Base-by-base conservation (phyloP, 208 protist genomes). In the Acanthamoeba divionensis region DNA sequence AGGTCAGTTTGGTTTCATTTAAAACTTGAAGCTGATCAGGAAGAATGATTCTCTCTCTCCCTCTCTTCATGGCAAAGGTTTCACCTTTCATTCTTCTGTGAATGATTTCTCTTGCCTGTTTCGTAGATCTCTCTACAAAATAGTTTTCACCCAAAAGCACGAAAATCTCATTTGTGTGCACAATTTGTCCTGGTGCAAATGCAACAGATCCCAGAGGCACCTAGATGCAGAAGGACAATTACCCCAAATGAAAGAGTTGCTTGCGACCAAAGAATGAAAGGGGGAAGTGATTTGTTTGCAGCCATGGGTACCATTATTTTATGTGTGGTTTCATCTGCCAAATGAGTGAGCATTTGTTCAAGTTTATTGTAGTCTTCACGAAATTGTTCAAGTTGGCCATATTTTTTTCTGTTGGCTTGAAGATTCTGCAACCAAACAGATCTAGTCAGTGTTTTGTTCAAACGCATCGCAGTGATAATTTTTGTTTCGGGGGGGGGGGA, bases 111-210 rank as follows among this genome's bases (percentile, higher is more conserved):
- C 63, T 13, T 0, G 92, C 82, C 67, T 93, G 90, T 33, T 73
- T n/a, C 41, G 90, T 89, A 13, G 92, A 92, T 21, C 83, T 60
- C 69, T 90, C 52, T 29, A 80, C 92, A 79, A 93, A 93, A 63
- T 89, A 79, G 80, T 92, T 92, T 9, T 92, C 92, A 48, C 92
- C 92, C 21, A 93, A 90, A 45, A 93, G 91, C 48, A 92, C 90
- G 44, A 90, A 77, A 9, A 93, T 63, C 86, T 93, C 92, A 66
- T 93, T 93, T 9, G 92, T 93, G 85, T 93, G 92, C 12, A 82
- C 48, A 18, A 91, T 55, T 29, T 45, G 21, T 15, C 92, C 92
- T 0, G 90, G 90, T 71, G 92, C 83, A 71, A 91, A 91, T 7
- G 92, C 92, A 10, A 92, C 1, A 48, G 87, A 63, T 12, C 92